Base-by-base conservation (phyloP, 441 rosid species). In the Pelargonium australe region DNA sequence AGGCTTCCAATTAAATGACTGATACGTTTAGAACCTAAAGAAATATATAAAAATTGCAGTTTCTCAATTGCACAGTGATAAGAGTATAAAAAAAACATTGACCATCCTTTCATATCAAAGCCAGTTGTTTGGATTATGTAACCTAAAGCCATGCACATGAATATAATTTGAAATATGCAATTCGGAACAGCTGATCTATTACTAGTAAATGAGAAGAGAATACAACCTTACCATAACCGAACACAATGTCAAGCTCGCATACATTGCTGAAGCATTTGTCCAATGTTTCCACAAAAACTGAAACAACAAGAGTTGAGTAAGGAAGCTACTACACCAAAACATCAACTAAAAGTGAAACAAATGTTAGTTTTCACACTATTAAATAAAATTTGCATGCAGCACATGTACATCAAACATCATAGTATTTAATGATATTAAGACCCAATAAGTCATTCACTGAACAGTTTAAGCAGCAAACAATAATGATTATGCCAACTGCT, bases 191-290 rank as follows among this genome's bases (percentile, higher is more conserved):
- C 62, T 55, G 20, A 55, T 55, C 10, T 16, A 55, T 17, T 20
- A 65, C 8, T 61, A 68, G 9, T 43, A 69, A 31, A 68, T 10
- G 60, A 60, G 25, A 57, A 41, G 58, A 70, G 65, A 20, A 61
- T 55, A 51, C 81, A 69, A 91, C 98, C 98, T 95, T 95, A 83
- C 85, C 84, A 84, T 90, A 92, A 72, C 87, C 92, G 86, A 85
- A 87, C 67, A 95, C 89, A 6, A 89, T 84, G 79, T 92, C 99
- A 47, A 90, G 96, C 86, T 95, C 98, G 31, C 97, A 90, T 28
- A 90, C 97, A 81, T 95, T 89, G 79, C 84, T 89, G 89, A 95
- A 95, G 95, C 97, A 95, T 81, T 87, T 95, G 84, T 95, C 99
- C 80, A 95, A 78, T 5, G 97, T 89, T 81, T 91, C 98, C 78